Evolutionary conservation across 2,329 filamentous ascomycete species (phyloP).

Genomic region (Aspergillus novoparasiticus): DNA sequence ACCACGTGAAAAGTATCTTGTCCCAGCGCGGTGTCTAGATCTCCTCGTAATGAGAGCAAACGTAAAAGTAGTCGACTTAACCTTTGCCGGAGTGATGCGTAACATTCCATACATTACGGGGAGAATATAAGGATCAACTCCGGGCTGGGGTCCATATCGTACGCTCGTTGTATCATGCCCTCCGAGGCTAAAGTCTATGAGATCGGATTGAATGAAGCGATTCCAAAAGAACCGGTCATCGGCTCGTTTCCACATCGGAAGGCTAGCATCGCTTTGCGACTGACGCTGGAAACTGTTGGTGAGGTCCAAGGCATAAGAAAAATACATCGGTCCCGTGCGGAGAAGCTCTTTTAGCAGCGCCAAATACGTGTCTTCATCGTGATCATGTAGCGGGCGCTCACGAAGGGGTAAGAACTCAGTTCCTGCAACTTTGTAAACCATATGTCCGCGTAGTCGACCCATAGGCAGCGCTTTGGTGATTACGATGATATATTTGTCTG

Average conservation of each 20-base stretch:
- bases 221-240: slow-evolving; percentile 99
- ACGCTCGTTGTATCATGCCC: slow-evolving; percentile 49
- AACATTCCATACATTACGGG: slow-evolving; percentile 97
- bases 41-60: slow-evolving; percentile 85
- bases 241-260: slow-evolving; percentile 84
- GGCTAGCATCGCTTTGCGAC: slow-evolving; percentile 69
- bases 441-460: slow-evolving; percentile 89
- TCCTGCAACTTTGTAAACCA: slow-evolving; percentile 88
- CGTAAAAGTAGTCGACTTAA: slow-evolving; percentile 83
- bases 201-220: slow-evolving; percentile 82
- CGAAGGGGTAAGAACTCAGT: slow-evolving; percentile 94
- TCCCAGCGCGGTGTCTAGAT: slow-evolving; percentile 85
- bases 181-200: slow-evolving; percentile 82
- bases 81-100: slow-evolving; percentile 80
- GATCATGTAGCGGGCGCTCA: slow-evolving; percentile 86
- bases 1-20: slow-evolving; percentile 91
- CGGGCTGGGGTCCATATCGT: slow-evolving; percentile 63
- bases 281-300: slow-evolving; percentile 98
- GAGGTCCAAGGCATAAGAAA: slow-evolving; percentile 94
- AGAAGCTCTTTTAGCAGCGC: slow-evolving; percentile 78
- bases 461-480: slow-evolving; percentile 93
- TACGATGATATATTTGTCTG: slow-evolving; percentile 93
- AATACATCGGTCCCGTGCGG: slow-evolving; percentile 88
- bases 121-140: slow-evolving; percentile 86
- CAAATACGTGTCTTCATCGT: slow-evolving; percentile 92